Base-by-base conservation (phyloP, 192 early-diverging fungal species). In the Diversispora eburnea region DNA sequence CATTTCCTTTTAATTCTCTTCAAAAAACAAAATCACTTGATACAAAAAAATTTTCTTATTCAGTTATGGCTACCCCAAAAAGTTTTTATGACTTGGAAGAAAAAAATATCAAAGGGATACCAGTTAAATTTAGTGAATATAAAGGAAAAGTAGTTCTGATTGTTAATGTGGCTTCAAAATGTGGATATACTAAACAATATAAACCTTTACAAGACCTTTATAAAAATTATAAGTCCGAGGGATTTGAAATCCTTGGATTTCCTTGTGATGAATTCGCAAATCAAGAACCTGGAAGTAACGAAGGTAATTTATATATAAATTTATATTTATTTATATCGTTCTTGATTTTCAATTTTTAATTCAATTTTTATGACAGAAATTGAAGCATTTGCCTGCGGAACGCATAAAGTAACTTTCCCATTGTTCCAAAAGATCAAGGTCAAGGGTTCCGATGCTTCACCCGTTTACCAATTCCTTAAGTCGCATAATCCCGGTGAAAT, bases 111-210 rank as follows among this genome's bases (percentile, higher is more conserved):
- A 66, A 47, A 15, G 41, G 41, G 20, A 42, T 42, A 10, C 33
- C 49, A 41, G 52, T 55, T n/a, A 42, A 55, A 8, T 55, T 69
- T 69, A 75, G 76, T 22, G 77, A 87, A 71, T 86, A 86, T 13
- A 66, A 86, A 75, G 87, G 84, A 84, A 92, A 95, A 80, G 90
- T 89, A 41, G 85, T 93, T 22, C 84, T 98, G 51, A 79, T 96
- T 46, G 93, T 95, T 77, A 98, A 98, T 80, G 91, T 93, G 9
- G 95, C 94, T 33, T 93, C 91, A 70, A 88, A 94, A 82, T 97
- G 95, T 82, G 94, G 95, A 9, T 92, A 91, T 77, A 93, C 93
- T 46, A 78, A 82, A 7, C 93, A 95, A 79, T 93, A 93, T 82
- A 77, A 79, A 41, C 88, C 84, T 12, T 83, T 94, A 17, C 85